Conservation (phyloP, 2,329 filamentous ascomycete species). For the Fusarium sacchari region DNA sequence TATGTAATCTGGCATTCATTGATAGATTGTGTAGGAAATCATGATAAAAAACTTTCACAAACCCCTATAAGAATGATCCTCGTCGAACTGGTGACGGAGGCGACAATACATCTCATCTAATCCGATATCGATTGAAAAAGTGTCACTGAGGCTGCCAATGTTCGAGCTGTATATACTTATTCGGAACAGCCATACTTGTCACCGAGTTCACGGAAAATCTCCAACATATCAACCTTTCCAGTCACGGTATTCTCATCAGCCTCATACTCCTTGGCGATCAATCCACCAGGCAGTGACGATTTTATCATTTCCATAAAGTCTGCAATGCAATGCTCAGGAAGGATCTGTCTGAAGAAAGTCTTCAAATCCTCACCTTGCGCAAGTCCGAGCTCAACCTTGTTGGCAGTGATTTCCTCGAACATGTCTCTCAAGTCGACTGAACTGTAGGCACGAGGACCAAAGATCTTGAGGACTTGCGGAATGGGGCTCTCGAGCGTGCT, state of each 20-base stretch:
- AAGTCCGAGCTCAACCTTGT: constrained; percentile 26
- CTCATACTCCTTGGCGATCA: constrained; percentile 37
- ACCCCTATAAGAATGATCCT: neutral
- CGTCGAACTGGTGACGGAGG: neutral
- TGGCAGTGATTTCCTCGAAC: constrained; percentile 41
- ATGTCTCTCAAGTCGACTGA: constrained; percentile 41
- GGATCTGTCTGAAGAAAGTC: constrained; percentile 30
- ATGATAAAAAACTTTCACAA: neutral
- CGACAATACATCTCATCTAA: too few relatives aligned
- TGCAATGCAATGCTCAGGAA: constrained; percentile 33
- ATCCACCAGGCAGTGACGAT: constrained; percentile 42
- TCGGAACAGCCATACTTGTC: neutral
- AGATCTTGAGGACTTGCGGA: constrained; percentile 35
- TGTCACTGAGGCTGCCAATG: too few relatives aligned
- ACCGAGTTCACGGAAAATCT: constrained; percentile 23
- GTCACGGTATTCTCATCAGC: constrained; percentile 34
- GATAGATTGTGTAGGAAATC: neutral
- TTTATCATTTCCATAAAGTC: constrained; percentile 45
- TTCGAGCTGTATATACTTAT: neutral
- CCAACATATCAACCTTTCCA: constrained; percentile 39
- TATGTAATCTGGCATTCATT: too few relatives aligned
- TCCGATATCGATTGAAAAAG: neutral
- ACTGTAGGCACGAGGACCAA: constrained; percentile 44
- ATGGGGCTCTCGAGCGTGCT: neutral
- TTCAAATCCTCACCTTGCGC: constrained; percentile 39